phyloP scores from a whole-genome alignment of 179 eudicot species.

The Beta corolliflora region DNA sequence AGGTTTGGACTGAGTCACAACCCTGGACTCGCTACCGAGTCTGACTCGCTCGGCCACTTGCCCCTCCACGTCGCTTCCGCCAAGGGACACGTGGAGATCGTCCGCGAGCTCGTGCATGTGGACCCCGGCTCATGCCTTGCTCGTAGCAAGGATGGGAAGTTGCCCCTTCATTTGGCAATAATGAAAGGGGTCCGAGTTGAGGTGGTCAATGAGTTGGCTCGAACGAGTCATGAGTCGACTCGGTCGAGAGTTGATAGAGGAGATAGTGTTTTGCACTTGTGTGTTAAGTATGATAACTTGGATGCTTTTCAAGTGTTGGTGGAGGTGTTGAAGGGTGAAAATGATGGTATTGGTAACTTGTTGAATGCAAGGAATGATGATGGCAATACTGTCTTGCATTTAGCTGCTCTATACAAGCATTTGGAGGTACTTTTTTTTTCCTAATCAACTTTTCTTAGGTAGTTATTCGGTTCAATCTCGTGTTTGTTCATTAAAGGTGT shows the following conservation, averaged over 20 bases:
- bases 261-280: conserved; percentile 44
- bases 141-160: conserved; percentile 34
- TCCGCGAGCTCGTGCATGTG: conserved; percentile 28
- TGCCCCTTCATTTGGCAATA: conserved; percentile 47
- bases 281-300: conserved; percentile 40
- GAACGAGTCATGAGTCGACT: conserved; percentile 29
- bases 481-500: no score
- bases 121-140: conserved; percentile 23
- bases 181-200: conserved; percentile 43
- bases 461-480: no score
- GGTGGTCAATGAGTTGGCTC: conserved; percentile 42
- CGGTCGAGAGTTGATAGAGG: conserved; percentile 31
- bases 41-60: conserved; percentile 36
- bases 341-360: conserved; percentile 17
- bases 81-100: conserved; percentile 37
- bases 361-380: conserved; percentile 42
- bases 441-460: no score
- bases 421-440: conserved; percentile 31
- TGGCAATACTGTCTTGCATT: conserved; percentile 49
- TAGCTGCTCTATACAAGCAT: conserved; percentile 45
- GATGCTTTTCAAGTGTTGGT: conserved; percentile 38
- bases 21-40: conserved; percentile 36
- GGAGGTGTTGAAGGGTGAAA: conserved; percentile 15
- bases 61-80: conserved; percentile 56
- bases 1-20: conserved; percentile 34